Evolutionary conservation across 345 rosid genomes (phyloP), one percentile per base, ranked within the genome.

Genomic region (Pistacia vera): DNA sequence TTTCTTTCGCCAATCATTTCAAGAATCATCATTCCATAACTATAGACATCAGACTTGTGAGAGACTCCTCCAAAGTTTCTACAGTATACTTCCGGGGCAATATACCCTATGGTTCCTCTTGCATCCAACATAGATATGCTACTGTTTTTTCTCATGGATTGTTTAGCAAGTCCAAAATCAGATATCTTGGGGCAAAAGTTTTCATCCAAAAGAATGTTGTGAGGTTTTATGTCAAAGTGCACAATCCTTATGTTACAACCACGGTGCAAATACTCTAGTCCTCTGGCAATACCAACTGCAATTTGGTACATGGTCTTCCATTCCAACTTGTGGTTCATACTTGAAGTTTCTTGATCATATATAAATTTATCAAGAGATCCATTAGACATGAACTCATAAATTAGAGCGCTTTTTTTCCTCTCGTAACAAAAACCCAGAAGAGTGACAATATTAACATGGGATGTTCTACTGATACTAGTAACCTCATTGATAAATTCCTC

Each of bases 401-500:
- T 63, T 68, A 81, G 16, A 51, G 81, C 76, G 41, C 75, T 72
- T 72, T 71, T 65, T n/a, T 46, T 78, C 68, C 68, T 69, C 14
- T 82, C 80, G 8, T 65, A 70, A 63, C 87, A 88, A 65, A 87
- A 89, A 6, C 90, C 90, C 38, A 85, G 51, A 14, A 86, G 71
- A 12, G 58, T 35, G 8, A 83, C 81, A 20, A 81, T 57, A 75
- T 83, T 79, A 6, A 82, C 72, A 17, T 81, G 89, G 4, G 79
- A 77, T 22, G 82, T 86, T 62, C 81, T 82, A 22, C 86, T 71
- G 10, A 81, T 75, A 22, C 77, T 77, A 4, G 79, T 78, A 3
- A 89, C 85, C 36, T 86, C 89, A 72, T 88, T 86, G 5, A 83
- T 84, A 57, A 88, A 86, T 2, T 79, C 88, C 72, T 82, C 83